phyloP scores from a whole-genome alignment of 176 grass and related monocot species.

The Carex myosuroides region DNA sequence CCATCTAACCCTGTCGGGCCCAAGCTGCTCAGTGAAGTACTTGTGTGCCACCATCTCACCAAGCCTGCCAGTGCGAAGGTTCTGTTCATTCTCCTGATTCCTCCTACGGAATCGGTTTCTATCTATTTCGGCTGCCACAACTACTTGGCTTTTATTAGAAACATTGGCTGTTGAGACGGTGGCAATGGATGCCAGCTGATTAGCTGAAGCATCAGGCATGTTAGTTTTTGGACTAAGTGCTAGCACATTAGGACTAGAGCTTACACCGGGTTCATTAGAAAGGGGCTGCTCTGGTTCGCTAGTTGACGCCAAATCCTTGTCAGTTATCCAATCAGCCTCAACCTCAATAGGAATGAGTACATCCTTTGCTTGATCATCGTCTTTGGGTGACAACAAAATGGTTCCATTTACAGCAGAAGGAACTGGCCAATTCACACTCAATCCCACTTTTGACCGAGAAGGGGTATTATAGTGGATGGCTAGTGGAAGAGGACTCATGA shows the following conservation, averaged over 20 bases:
- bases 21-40: conserved; percentile 46
- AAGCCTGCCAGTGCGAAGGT: conserved; percentile 41
- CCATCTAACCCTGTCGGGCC: conserved; percentile 54
- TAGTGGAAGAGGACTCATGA: conserved; percentile 25
- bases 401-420: conserved; percentile 30
- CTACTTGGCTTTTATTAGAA: conserved; percentile 11
- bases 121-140: conserved; percentile 25
- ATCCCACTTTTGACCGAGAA: conserved; percentile 31
- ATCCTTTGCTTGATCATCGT: conserved; percentile 21
- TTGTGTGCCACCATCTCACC: conserved; percentile 66
- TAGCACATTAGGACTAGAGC: neutral
- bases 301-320: conserved; percentile 31
- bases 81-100: conserved; percentile 29
- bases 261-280: conserved; percentile 1
- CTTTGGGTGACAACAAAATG: neutral
- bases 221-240: conserved; percentile 27
- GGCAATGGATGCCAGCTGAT: conserved; percentile 26
- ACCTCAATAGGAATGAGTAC: conserved; percentile 44
- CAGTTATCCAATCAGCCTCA: conserved; percentile 60
- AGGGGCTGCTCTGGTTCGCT: conserved; percentile 25
- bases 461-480: conserved; percentile 12
- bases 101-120: conserved; percentile 16
- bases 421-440: conserved; percentile 51
- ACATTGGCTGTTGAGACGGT: conserved; percentile 23
- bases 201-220: conserved; percentile 27